phyloP scores from a whole-genome alignment of 371 early-diverging fungal species.

The Amoeboaphelidium occidentale region DNA sequence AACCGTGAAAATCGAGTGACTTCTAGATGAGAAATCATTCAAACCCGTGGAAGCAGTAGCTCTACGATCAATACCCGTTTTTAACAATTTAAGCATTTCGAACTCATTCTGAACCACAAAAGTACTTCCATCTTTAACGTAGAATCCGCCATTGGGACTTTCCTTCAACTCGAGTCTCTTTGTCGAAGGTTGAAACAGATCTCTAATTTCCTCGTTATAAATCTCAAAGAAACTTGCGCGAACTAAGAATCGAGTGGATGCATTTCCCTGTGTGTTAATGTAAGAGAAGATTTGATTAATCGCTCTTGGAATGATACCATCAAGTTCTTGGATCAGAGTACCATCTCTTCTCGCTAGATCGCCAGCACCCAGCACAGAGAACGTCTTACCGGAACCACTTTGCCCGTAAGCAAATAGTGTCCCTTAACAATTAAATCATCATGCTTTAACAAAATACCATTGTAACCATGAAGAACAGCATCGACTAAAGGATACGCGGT shows the following conservation, averaged over 20 bases:
- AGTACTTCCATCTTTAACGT: constrained; percentile 25
- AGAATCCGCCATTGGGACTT: constrained; percentile 24
- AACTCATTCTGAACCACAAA: constrained; percentile 22
- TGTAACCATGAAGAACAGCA: constrained; percentile 31
- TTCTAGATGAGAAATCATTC: constrained; percentile 18
- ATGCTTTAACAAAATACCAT: too few relatives aligned
- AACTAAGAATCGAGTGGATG: constrained; percentile 18
- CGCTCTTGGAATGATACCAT: constrained; percentile 79
- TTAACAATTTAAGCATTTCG: constrained; percentile 26
- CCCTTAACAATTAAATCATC: too few relatives aligned
- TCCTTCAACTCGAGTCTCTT: constrained; percentile 22
- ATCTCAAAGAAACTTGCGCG: constrained; percentile 56
- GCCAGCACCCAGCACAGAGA: constrained; percentile 14
- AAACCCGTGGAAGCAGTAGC: constrained; percentile 32
- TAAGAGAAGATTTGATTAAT: constrained; percentile 51
- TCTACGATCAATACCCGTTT: constrained; percentile 24
- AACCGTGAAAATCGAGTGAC: constrained; percentile 36
- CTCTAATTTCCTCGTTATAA: constrained; percentile 93
- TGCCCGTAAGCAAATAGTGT: constrained; percentile 82
- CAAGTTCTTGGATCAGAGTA: constrained; percentile 10
- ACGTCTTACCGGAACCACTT: constrained; percentile 76
- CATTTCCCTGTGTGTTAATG: constrained; percentile 17
- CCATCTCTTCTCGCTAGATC: constrained; percentile 25
- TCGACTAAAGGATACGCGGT: constrained; percentile 41
- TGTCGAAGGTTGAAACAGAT: constrained; percentile 36